Evolutionary conservation across 768 basidiomycete species (phyloP).

Genomic region (Russula lepida): DNA sequence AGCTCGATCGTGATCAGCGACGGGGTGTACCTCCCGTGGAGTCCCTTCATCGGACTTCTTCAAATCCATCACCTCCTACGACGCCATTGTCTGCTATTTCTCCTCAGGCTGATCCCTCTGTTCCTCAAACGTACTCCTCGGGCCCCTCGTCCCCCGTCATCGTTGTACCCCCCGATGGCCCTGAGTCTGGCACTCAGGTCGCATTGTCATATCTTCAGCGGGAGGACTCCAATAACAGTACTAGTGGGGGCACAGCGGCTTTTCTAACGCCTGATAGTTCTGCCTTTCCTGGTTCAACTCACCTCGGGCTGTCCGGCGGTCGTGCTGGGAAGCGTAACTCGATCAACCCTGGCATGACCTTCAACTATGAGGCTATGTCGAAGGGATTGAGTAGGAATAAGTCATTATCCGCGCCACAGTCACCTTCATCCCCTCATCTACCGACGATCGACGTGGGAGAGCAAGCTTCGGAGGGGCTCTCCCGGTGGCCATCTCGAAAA

Average conservation of each 20-base stretch:
- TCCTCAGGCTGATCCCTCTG: not conserved
- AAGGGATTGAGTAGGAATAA: slow-evolving; percentile 1
- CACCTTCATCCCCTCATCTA: not conserved
- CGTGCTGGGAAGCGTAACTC: slow-evolving; percentile 43
- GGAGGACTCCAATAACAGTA: not conserved
- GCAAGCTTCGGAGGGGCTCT: not conserved
- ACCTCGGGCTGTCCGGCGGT: slow-evolving; percentile 28
- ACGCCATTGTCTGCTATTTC: not conserved
- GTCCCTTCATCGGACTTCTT: not conserved
- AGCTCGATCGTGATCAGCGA: slow-evolving; percentile 2
- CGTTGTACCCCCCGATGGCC: not conserved
- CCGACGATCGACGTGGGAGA: not conserved
- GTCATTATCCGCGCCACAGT: slow-evolving; percentile 9
- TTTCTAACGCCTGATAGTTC: slow-evolving; percentile 21
- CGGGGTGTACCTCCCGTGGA: not conserved
- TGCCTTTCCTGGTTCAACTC: slow-evolving; percentile 22
- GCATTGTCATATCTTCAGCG: slow-evolving; percentile 17
- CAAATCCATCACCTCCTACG: not conserved
- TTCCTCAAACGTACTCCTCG: not conserved
- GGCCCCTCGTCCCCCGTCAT: slow-evolving; percentile 6
- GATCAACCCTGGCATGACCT: slow-evolving; percentile 43
- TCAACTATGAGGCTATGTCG: slow-evolving; percentile 24
- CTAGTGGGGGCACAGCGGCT: not conserved
- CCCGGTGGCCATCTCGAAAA: slow-evolving; percentile 5
- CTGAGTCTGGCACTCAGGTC: slow-evolving; percentile 13